These are phyloP conservation scores for Russula dissimulans DNA, from an alignment of 768 basidiomycete species.

Conservation along the genomic window DNA sequence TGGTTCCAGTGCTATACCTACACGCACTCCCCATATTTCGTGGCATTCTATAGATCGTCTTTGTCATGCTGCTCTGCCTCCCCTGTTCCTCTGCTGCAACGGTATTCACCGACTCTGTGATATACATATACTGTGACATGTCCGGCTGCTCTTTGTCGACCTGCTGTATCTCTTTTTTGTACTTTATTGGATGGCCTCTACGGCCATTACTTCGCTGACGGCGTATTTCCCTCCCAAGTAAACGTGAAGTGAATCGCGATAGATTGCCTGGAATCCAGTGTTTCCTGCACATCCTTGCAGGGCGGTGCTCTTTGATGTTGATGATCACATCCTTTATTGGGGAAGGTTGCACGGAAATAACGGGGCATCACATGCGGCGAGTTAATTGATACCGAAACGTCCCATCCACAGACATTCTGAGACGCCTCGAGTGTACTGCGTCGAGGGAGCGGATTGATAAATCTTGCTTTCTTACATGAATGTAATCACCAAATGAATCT, in stretches of 20 bases:
- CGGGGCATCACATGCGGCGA: background rate
- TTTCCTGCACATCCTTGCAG: background rate
- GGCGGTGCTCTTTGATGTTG: background rate
- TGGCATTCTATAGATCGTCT: slow-evolving; percentile 2
- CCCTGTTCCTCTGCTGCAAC: slow-evolving; percentile 1
- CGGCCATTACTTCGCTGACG: background rate
- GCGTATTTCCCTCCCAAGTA: background rate
- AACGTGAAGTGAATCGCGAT: background rate
- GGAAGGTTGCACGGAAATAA: background rate
- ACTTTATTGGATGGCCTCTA: background rate
- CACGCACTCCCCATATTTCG: background rate
- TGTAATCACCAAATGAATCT: too few species aligned
- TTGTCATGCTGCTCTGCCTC: background rate
- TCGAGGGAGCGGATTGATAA: background rate
- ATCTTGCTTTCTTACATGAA: too few species aligned
- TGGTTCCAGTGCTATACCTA: background rate
- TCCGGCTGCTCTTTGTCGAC: slow-evolving; percentile 4
- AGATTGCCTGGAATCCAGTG: background rate
- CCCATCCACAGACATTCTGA: too few species aligned
- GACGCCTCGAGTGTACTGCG: background rate
- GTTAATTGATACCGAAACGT: background rate
- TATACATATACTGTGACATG: slow-evolving; percentile 13
- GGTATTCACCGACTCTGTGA: slow-evolving; percentile 16
- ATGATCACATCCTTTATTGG: background rate
- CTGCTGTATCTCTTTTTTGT: slow-evolving; percentile 10